Percentiles rank a stretch among this genome's conserved stretches.
Conservation (phyloP, 2,329 filamentous ascomycete genomes). For the Aspergillus luchuensis region DNA sequence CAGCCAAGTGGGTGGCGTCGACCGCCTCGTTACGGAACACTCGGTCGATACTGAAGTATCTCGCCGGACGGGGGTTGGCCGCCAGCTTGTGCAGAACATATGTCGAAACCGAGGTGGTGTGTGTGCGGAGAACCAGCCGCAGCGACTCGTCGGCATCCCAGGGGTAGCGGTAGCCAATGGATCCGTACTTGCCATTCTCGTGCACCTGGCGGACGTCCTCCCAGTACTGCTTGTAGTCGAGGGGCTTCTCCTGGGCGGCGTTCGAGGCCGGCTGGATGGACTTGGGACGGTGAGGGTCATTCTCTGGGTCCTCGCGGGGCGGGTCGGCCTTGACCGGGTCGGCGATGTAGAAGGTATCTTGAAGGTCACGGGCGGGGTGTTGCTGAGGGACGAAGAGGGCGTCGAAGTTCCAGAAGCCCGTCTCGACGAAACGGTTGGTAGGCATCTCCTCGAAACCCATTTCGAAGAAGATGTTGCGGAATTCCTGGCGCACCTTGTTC, state of each 20-base stretch:
- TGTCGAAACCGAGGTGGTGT: constrained; percentile 90
- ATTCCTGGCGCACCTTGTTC: constrained; percentile 94
- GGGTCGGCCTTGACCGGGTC: constrained; percentile 77
- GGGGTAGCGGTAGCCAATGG: constrained; percentile 93
- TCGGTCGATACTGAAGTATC: constrained; percentile 97
- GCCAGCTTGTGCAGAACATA: constrained; percentile 90
- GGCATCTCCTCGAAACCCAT: constrained; percentile 99
- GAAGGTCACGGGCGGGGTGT: constrained; percentile 93
- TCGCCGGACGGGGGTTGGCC: constrained; percentile 77
- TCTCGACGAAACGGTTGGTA: constrained; percentile 89
- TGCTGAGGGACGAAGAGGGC: constrained; percentile 95
- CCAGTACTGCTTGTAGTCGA: constrained; percentile 83
- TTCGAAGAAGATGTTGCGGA: constrained; percentile 98
- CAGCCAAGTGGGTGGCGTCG: constrained; percentile 92
- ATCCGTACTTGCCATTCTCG: constrained; percentile 88
- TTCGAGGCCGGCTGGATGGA: constrained; percentile 48
- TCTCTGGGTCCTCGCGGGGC: constrained; percentile 59
- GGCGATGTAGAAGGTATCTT: constrained; percentile 98
- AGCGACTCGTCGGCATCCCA: constrained; percentile 87
- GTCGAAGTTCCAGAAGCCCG: constrained; percentile 99
- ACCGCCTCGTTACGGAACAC: constrained; percentile 98
- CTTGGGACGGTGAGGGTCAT: constrained; percentile 40
- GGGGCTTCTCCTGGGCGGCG: constrained; percentile 50
- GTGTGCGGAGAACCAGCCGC: constrained; percentile 86
- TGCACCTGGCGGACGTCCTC: constrained; percentile 85